Base-by-base conservation (phyloP, 2,329 filamentous ascomycete species). In the Dactylellina haptotyla region DNA sequence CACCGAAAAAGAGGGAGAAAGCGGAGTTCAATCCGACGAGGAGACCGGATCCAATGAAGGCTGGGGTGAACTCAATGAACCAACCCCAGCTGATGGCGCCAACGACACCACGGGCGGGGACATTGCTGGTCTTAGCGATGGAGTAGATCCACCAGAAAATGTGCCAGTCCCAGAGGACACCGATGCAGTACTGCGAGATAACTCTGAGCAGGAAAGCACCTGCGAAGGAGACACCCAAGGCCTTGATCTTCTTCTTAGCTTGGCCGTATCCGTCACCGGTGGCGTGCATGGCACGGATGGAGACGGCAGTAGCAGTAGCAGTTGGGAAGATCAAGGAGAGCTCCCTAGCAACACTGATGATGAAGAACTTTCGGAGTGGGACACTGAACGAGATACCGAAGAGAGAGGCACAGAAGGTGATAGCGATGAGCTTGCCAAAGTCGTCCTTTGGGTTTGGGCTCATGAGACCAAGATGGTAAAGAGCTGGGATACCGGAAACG, bases 391-490 rank as follows among this genome's bases (percentile, higher is more conserved):
- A 75, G 70, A 75, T 87, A 58, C 85, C 85, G 76, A 88, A 87
- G 79, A 88, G 87, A 66, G 89, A 83, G 3, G 88, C 88, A 78
- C 88, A 89, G 80, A 88, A 88, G 6, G 85, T 86, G 72, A 86
- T 86, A 48, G 88, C 85, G 50, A 87, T 82, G 57, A 89, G 84
- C 26, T 85, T 83, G 58, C 83, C 82, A 76, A 88, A 88, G 77
- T 89, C 86, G 5, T 83, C 79, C 75, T 82, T 82, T 10, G 86
- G 86, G 28, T 83, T 82, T 12, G 82, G 80, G 16, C 80, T 81
- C 61, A 88, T 79, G 12, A 87, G 81, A 0, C 80, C 79, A 6
- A 88, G 81, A 45, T 86, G 84, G 80, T 88, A 88, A 79, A 88
- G 83, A 71, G 87, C 87, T 4, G 87, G 87, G 34, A 88, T 82